These are phyloP conservation scores for Suillus hirtellus DNA, from an alignment of 768 basidiomycete species.

Conservation along the genomic window DNA sequence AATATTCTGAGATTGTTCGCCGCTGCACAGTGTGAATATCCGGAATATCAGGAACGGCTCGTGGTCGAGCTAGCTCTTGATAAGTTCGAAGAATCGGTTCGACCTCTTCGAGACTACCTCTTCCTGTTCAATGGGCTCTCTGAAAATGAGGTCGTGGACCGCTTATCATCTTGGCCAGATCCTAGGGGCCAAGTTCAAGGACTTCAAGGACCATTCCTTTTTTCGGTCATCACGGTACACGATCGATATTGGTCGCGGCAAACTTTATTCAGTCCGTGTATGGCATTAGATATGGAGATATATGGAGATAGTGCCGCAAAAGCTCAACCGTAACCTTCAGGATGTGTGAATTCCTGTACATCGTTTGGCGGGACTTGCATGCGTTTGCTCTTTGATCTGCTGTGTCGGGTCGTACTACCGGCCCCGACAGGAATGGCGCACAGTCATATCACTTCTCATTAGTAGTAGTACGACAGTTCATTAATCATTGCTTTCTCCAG, in stretches of 20 bases:
- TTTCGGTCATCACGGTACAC: background rate
- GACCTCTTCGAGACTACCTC: slow-evolving; percentile 2
- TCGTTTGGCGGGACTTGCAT: background rate
- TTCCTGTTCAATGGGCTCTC: background rate
- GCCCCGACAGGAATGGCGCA: too few species aligned
- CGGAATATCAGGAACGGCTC: background rate
- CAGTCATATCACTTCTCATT: too few species aligned
- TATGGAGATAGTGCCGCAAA: background rate
- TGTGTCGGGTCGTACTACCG: too few species aligned
- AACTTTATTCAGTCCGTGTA: background rate
- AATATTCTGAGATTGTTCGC: background rate
- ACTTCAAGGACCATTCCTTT: background rate
- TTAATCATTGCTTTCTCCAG: too few species aligned
- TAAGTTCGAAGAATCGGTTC: background rate
- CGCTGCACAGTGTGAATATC: background rate
- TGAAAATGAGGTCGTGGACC: slow-evolving; percentile 1
- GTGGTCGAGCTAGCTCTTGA: background rate
- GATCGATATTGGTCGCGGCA: background rate
- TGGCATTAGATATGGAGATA: slow-evolving; percentile 1
- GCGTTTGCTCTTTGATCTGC: too few species aligned
- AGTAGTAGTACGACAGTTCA: too few species aligned
- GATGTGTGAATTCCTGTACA: background rate
- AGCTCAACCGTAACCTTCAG: background rate
- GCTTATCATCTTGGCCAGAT: background rate
- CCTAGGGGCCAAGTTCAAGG: background rate